phyloP scores from a whole-genome alignment of 1,284 basidiomycete species.

The Rhodofomes roseus region DNA sequence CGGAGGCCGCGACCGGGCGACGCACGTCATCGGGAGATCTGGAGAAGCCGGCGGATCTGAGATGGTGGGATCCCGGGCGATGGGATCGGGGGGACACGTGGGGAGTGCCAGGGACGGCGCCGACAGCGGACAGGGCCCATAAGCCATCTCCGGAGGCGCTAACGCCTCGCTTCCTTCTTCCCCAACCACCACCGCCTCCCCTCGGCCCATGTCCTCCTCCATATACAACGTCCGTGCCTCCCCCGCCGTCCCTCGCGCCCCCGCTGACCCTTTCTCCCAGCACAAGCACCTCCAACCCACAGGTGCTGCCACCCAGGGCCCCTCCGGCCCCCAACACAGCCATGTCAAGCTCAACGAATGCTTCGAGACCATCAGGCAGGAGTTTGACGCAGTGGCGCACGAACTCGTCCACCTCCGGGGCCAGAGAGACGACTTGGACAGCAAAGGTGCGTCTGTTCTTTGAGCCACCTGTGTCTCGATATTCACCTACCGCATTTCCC shows the following conservation, averaged over 20 bases:
- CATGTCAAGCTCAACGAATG: slow-evolving; percentile 67
- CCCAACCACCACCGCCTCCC: slow-evolving; percentile 13
- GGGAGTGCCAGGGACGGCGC: slow-evolving; percentile 15
- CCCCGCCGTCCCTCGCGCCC: background rate
- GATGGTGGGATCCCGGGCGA: slow-evolving; percentile 14
- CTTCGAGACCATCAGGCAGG: slow-evolving; percentile 81
- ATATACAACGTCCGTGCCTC: slow-evolving; percentile 32
- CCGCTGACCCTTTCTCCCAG: slow-evolving; percentile 31
- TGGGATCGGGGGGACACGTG: slow-evolving; percentile 14
- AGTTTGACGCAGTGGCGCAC: slow-evolving; percentile 77
- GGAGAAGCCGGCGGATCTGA: slow-evolving; percentile 19
- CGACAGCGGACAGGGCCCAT: slow-evolving; percentile 9
- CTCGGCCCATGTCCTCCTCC: slow-evolving; percentile 27
- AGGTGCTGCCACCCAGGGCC: slow-evolving; percentile 42
- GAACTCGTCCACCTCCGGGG: slow-evolving; percentile 69
- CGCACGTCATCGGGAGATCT: slow-evolving; percentile 8
- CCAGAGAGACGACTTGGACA: slow-evolving; percentile 89
- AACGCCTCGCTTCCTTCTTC: slow-evolving; percentile 18
- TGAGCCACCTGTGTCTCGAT: background rate
- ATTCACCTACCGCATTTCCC: background rate
- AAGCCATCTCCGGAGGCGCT: slow-evolving; percentile 16
- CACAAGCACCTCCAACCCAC: slow-evolving; percentile 66
- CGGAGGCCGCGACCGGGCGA: background rate
- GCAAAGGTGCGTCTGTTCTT: slow-evolving; percentile 59
- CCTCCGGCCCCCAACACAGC: slow-evolving; percentile 30